Base-by-base conservation (phyloP, 768 basidiomycete genomes). In the Pisolithus orientalis region DNA sequence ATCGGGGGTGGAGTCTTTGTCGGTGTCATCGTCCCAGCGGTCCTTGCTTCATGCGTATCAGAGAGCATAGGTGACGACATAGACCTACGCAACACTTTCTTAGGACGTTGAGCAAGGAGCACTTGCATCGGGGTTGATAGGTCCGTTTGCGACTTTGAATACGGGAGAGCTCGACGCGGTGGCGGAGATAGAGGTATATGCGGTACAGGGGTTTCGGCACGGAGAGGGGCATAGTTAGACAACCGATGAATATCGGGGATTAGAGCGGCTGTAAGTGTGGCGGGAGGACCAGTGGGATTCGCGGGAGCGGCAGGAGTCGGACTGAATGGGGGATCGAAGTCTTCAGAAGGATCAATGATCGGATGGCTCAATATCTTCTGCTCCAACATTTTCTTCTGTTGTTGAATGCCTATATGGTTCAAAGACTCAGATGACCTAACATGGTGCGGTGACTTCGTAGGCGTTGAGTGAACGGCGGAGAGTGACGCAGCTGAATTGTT, bases 151-250 rank as follows among this genome's bases (percentile, higher is more conserved):
- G 84, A 86, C 37, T 73, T 65, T 13, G 83, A 85, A 58, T 76
- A 77, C 17, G 75, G 62, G 8, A 77, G 63, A 28, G 76, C 65
- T 57, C 74, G 68, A 57, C 75, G 76, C 9, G 87, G 87, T 5
- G 87, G 80, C 34, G 85, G 87, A 2, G 81, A 73, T 17, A 90
- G 73, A 21, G 85, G 82, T 1, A 76, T 80, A 55, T 83, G 68
- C 21, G 75, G 80, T 9, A 75, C 79, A 11, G 87, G 88, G 0
- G 84, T 87, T 54, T 84, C 84, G 13, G 79, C 82, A 14, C 87
- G 82, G 32, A 70, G 56, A 21, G 80, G 80, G 38, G 78, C 67
- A 42, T 74, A 74, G 54, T 72, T 78, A 6, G 75, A 69, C 44
- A 65, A 53, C 31, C 63, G 64, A 45, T 70, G 67, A 34, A 69